Evolutionary conservation across 352 stramenopile genomes (phyloP).

Genomic region (Achlya hypogyna): DNA sequence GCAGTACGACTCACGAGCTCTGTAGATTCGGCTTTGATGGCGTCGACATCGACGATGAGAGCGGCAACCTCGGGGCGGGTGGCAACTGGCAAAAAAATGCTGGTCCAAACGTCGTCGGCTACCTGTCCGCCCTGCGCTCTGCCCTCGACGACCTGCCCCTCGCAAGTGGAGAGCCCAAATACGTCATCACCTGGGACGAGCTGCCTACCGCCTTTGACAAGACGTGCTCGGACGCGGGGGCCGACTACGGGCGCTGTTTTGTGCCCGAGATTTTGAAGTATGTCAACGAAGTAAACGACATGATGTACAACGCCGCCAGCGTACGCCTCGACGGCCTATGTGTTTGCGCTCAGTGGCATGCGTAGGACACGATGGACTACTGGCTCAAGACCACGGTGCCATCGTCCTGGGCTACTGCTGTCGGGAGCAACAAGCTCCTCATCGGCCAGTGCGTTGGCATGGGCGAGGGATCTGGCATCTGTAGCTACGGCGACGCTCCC

Average conservation of each 20-base stretch:
- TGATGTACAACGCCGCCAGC: slow-evolving; percentile 1
- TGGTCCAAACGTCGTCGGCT: not conserved
- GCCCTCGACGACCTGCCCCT: not conserved
- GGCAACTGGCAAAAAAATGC: slow-evolving; percentile 3
- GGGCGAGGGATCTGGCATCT: not conserved
- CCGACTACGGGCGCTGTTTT: slow-evolving; percentile 6
- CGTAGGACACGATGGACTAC: not conserved
- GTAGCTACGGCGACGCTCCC: slow-evolving; percentile 1
- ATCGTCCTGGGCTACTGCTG: not conserved
- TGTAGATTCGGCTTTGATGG: not conserved
- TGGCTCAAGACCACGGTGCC: not conserved
- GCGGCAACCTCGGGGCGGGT: not conserved
- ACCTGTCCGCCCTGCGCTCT: not conserved
- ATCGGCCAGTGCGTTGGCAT: slow-evolving; percentile 3
- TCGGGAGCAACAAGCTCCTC: not conserved
- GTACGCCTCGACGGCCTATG: not conserved
- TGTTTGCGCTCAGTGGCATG: not conserved
- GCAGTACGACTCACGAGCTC: slow-evolving; percentile 23
- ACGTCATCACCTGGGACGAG: slow-evolving; percentile 4
- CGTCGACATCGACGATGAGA: slow-evolving; percentile 15
- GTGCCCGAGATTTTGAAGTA: not conserved
- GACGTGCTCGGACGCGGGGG: not conserved
- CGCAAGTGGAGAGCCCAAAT: not conserved
- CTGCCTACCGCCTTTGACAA: not conserved
- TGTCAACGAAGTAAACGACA: slow-evolving; percentile 12